These are phyloP conservation scores for Penicillium herquei DNA, from an alignment of 495 filamentous ascomycete genomes.

Conservation along the genomic window DNA sequence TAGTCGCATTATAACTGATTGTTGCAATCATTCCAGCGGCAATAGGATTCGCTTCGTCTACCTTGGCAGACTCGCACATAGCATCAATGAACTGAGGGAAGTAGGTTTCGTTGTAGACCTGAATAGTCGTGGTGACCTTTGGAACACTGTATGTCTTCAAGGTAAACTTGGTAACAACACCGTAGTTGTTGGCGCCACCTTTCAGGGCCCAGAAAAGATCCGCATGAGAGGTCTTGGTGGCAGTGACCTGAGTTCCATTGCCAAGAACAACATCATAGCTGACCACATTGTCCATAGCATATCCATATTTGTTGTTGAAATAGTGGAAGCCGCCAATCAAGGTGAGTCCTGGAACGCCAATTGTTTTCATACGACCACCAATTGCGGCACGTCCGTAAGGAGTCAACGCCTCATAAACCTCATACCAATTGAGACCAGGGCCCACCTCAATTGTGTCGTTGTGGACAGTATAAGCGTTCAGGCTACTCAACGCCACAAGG, in stretches of 20 bases:
- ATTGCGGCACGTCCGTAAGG: slow-evolving; percentile 30
- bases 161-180: slow-evolving; percentile 46
- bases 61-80: slow-evolving; percentile 13
- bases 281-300: slow-evolving; percentile 41
- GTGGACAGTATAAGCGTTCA: slow-evolving; percentile 18
- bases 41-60: slow-evolving; percentile 16
- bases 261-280: slow-evolving; percentile 31
- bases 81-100: slow-evolving; percentile 21
- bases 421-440: slow-evolving; percentile 39
- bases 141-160: slow-evolving; percentile 44
- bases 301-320: slow-evolving; percentile 41
- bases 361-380: slow-evolving; percentile 35
- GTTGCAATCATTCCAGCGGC: slow-evolving; percentile 25
- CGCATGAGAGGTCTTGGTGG: slow-evolving; percentile 15
- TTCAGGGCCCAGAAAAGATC: slow-evolving; percentile 42
- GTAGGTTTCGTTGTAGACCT: slow-evolving; percentile 30
- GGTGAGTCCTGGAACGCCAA: slow-evolving; percentile 40
- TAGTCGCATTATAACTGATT: slow-evolving; percentile 25
- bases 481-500: slow-evolving; percentile 16
- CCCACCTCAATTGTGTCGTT: slow-evolving; percentile 30
- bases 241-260: slow-evolving; percentile 28
- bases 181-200: slow-evolving; percentile 43
- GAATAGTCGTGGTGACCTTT: slow-evolving; percentile 32
- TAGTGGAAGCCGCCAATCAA: slow-evolving; percentile 37
- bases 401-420: slow-evolving; percentile 38